Conservation (phyloP, 2,329 filamentous ascomycete genomes). For the Exophiala xenobiotica region DNA sequence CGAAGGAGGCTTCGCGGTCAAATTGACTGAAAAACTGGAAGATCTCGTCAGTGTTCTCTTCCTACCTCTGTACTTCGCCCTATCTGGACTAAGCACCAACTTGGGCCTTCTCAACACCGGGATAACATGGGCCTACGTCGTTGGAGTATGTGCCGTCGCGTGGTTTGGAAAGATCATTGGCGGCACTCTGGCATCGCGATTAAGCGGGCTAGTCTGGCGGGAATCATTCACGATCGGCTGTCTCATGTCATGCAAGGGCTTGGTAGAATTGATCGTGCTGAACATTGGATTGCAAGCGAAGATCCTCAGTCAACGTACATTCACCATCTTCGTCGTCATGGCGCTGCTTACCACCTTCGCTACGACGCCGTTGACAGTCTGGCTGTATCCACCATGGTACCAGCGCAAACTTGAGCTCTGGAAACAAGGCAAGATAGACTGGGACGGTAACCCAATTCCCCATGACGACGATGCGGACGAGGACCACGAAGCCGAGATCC, state of each 20-base stretch:
- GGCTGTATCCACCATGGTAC: conserved; percentile 75
- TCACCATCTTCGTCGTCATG: conserved; percentile 95
- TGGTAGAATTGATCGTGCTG: conserved; percentile 88
- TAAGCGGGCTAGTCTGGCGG: conserved; percentile 80
- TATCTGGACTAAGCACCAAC: conserved; percentile 86
- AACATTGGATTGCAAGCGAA: conserved; percentile 81
- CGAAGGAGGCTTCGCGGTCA: conserved; percentile 69
- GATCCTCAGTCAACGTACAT: conserved; percentile 76
- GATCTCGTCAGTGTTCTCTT: conserved; percentile 83
- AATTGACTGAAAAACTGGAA: conserved; percentile 88
- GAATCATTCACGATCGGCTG: conserved; percentile 85
- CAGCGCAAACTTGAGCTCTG: conserved; percentile 70
- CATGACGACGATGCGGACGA: conserved; percentile 48
- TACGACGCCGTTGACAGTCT: conserved; percentile 73
- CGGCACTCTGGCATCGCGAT: conserved; percentile 72
- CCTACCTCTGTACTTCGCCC: conserved; percentile 86
- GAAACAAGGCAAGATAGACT: conserved; percentile 86
- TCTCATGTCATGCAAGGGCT: conserved; percentile 94
- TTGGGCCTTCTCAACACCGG: conserved; percentile 79
- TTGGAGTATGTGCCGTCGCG: conserved; percentile 77
- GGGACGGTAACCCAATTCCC: conserved; percentile 61
- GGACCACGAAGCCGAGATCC: conserved; percentile 14
- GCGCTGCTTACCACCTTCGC: conserved; percentile 80
- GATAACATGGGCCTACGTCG: conserved; percentile 83
- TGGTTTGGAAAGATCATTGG: conserved; percentile 84